phyloP scores from a whole-genome alignment of 208 protist genomes.

The Trypanosoma theileri region DNA sequence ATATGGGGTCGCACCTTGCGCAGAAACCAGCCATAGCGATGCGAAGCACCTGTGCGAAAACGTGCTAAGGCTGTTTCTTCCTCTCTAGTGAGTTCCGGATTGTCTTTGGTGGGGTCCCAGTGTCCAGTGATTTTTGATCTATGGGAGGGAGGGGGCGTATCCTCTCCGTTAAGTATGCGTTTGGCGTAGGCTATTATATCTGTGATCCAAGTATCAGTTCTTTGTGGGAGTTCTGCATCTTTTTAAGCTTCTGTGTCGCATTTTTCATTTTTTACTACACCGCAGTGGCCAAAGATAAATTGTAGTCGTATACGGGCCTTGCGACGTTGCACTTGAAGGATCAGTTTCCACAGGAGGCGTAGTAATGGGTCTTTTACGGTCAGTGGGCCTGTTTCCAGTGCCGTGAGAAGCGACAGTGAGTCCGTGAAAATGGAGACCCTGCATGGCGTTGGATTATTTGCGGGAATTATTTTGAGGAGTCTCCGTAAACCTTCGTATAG shows the following conservation, averaged over 20 bases:
- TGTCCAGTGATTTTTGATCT: background rate
- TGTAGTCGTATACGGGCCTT: background rate
- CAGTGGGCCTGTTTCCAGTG: background rate
- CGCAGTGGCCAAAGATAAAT: background rate
- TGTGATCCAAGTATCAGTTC: background rate
- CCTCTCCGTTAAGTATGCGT: background rate
- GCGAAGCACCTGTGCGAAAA: background rate
- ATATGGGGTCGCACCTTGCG: background rate
- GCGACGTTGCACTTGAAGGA: background rate
- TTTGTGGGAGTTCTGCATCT: background rate
- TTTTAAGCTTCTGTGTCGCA: background rate
- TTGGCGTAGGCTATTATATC: background rate
- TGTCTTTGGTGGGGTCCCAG: background rate
- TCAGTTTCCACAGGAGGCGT: background rate
- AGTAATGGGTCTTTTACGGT: background rate
- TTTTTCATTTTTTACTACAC: background rate
- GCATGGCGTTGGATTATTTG: background rate
- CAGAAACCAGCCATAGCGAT: background rate
- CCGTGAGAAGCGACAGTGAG: background rate
- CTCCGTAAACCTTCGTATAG: slow-evolving; percentile 10
- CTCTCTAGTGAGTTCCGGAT: background rate
- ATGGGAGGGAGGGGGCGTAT: background rate
- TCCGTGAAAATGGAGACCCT: background rate
- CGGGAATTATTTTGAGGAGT: background rate
- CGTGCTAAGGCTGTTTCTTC: background rate